Evolutionary conservation across 306 rosid genomes (phyloP), one percentile per base, ranked within the genome.

Genomic region (Fagus crenata): DNA sequence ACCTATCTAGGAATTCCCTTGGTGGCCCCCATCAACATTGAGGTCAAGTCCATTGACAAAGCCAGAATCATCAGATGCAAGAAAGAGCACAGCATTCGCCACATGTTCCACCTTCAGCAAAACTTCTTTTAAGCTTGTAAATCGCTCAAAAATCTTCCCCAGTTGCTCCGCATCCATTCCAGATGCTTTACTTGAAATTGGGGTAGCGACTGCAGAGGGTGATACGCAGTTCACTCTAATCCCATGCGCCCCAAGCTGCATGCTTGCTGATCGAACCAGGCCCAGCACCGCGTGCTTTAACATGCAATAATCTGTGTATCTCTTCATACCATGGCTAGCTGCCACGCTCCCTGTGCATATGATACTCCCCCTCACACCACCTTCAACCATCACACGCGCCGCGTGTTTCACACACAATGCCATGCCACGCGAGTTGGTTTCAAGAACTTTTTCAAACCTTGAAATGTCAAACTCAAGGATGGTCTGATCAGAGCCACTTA

Each of bases 201-300:
- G 85, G 9, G 87, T 89, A 22, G 83, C 87, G n/a, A 87, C 0
- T 0, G 35, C 87, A 39, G 43, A 76, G 2, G 93, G 91, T 2
- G 90, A 89, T 6, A 87, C 87, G 46, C 80, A 76, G 69, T 89
- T 89, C 70, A 86, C 90, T 32, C 90, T 85, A 3, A 89, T 82
- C 2, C 90, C 90, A 2, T 75, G 36, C 37, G 5, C 77, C 56
- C 75, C 87, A 2, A 87, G 86, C 61, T 84, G 93, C 53, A 77
- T 5, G 49, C 90, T 87, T 8, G 89, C 85, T 3, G 82, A 56
- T 1, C 86, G 41, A 67, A 86, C 63, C 67, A 89, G 32, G 11
- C 91, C 91, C 5, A 89, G 4, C 69, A 89, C 82, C 2, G 87
- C 89, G 3, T 89, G 91, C 84, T 89, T 89, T 9, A 88, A 75